phyloP scores from a whole-genome alignment of 139 green algal species.

The Picochlorum sp. region DNA sequence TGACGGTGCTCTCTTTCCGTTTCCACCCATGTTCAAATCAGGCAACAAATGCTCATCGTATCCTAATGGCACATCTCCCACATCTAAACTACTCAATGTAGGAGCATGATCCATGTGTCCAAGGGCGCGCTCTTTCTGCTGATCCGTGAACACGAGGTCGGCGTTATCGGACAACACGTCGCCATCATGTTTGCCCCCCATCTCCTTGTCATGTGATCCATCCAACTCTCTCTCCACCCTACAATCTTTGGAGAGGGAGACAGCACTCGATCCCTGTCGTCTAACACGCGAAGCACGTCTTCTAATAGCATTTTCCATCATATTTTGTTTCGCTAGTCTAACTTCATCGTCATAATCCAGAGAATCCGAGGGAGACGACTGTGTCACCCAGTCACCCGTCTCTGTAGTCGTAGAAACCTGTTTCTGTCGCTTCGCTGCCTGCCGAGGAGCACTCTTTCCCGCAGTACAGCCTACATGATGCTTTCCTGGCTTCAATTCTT shows the following conservation, averaged over 20 bases:
- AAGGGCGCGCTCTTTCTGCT: too few relatives aligned
- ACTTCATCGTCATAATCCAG: conserved; percentile 11
- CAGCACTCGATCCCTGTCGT: neutral
- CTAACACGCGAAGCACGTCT: neutral
- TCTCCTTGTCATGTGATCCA: neutral
- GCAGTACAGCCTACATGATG: conserved; percentile 76
- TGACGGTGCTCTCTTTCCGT: conserved; percentile 16
- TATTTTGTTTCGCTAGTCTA: neutral
- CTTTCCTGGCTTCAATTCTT: conserved; percentile 68
- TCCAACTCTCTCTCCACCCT: neutral
- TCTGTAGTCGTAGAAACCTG: conserved; percentile 25
- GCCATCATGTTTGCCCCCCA: too few relatives aligned
- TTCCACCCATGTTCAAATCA: neutral
- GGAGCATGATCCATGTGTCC: conserved; percentile 2
- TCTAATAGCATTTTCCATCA: conserved; percentile 1
- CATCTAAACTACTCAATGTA: conserved; percentile 2
- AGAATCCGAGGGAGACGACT: conserved; percentile 14
- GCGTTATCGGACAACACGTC: neutral
- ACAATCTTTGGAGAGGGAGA: neutral
- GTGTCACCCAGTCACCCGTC: conserved; percentile 3
- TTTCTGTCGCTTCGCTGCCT: conserved; percentile 30
- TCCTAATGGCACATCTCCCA: neutral
- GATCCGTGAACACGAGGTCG: conserved; percentile 8
- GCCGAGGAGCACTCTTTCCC: conserved; percentile 29
- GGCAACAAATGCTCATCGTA: conserved; percentile 2